Base-by-base conservation (phyloP, 441 rosid genomes). In the Jatropha podagrica region DNA sequence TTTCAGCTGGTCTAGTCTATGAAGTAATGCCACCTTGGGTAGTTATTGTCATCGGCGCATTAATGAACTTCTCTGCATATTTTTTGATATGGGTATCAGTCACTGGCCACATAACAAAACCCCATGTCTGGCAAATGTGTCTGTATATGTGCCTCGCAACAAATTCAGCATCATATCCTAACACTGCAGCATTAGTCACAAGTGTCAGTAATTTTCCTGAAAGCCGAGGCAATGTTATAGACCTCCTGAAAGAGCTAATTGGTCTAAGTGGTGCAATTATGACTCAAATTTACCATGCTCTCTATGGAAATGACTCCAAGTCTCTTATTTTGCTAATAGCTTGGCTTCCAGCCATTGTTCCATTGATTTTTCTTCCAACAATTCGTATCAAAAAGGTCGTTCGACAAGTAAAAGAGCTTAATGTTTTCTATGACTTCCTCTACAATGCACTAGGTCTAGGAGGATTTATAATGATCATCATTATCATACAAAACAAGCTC, bases 21-120 rank as follows among this genome's bases (percentile, higher is more conserved):
- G 92, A 91, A 78, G 78, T 91, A 2, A 74, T 81, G 11, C 89
- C 86, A 0, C 91, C 90, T 4, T 88, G 88, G 94, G 81, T 84
- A 49, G 79, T 84, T 51, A 85, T 87, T 46, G 68, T 77, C 5
- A 80, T 84, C 0, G 90, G 92, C 26, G 87, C 86, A 0, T 18
- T 81, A 69, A 83, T 85, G 90, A 92, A 89, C 81, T 87, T 90
- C 81, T 85, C 79, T 17, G 92, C 90, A 48, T 89, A 87, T 81
- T 85, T 87, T 86, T 81, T 90, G 83, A 88, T 91, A 7, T 90
- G 91, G 95, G 81, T 88, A 0, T 86, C 90, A 20, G 88, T 88
- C 56, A 85, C 90, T 0, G 37, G 83, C 59, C 78, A 81, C 11
- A 83, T 83, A 3, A 40, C 86, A 0, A 82, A 79, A 69, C 94